phyloP scores from a whole-genome alignment of 768 basidiomycete genomes.

The Melanogaster broomeanus region DNA sequence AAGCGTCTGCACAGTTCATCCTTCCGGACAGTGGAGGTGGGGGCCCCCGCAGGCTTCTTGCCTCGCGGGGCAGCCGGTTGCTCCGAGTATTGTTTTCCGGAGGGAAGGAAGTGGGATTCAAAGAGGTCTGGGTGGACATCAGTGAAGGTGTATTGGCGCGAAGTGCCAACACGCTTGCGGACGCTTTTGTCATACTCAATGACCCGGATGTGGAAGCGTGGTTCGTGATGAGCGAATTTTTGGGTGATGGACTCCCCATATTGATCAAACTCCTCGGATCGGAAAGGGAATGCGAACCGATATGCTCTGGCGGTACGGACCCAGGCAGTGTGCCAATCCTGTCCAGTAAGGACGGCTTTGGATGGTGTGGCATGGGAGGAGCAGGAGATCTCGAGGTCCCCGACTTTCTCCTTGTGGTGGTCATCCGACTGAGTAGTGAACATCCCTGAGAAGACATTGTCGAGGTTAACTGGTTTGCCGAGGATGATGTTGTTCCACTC shows the following conservation, averaged over 20 bases:
- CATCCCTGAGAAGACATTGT: slow-evolving; percentile 23
- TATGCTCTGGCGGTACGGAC: slow-evolving; percentile 10
- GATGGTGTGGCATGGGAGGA: slow-evolving; percentile 4
- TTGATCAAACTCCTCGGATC: slow-evolving; percentile 19
- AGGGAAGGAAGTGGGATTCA: not conserved
- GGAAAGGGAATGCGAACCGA: slow-evolving; percentile 29
- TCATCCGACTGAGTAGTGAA: slow-evolving; percentile 13
- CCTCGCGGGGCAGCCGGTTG: not conserved
- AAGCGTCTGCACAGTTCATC: not conserved
- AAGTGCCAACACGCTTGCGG: slow-evolving; percentile 21
- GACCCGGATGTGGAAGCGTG: slow-evolving; percentile 15
- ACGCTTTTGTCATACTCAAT: slow-evolving; percentile 34
- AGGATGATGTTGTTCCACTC: no score
- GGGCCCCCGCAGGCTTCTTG: not conserved
- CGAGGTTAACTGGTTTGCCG: slow-evolving; percentile 31
- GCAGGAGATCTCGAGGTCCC: slow-evolving; percentile 15
- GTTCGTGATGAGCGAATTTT: slow-evolving; percentile 17
- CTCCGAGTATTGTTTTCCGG: not conserved
- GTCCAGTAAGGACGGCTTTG: slow-evolving; percentile 11
- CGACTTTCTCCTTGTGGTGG: slow-evolving; percentile 14
- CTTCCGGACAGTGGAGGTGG: not conserved
- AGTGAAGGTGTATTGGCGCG: slow-evolving; percentile 17
- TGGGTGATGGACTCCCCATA: no score
- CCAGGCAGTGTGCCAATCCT: slow-evolving; percentile 30
- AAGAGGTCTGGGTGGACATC: slow-evolving; percentile 13